A percentile compares a stretch with the other conserved stretches of the same genome.
These are phyloP conservation scores for Scheffersomyces parashehatae DNA, from an alignment of 1,139 yeast genomes.

Conservation along the genomic window DNA sequence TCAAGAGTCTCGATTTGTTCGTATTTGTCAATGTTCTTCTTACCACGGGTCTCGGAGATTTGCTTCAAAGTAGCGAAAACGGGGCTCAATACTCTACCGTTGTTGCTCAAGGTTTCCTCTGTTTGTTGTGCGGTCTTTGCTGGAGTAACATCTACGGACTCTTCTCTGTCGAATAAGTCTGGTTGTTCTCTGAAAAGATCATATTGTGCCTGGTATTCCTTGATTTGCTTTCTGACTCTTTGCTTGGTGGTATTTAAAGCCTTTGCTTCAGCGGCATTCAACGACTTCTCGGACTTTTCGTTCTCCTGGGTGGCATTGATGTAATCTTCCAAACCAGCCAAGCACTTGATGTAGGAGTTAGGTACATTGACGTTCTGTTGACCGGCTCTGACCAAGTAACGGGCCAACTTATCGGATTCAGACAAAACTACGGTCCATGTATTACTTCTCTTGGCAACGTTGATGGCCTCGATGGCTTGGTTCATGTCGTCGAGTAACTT, in stretches of 20 bases:
- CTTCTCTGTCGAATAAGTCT: slow-evolving; percentile 65
- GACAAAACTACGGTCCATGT: slow-evolving; percentile 79
- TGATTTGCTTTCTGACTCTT: slow-evolving; percentile 78
- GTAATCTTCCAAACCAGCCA: slow-evolving; percentile 74
- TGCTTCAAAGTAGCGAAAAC: slow-evolving; percentile 75
- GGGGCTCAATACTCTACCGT: slow-evolving; percentile 34
- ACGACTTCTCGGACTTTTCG: slow-evolving; percentile 65
- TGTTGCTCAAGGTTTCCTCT: slow-evolving; percentile 19
- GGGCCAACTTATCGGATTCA: slow-evolving; percentile 79
- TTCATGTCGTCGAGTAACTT: slow-evolving; percentile 88
- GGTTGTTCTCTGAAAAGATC: slow-evolving; percentile 69
- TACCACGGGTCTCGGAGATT: slow-evolving; percentile 90
- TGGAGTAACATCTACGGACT: slow-evolving; percentile 29
- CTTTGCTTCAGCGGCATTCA: slow-evolving; percentile 82
- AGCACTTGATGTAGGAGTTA: slow-evolving; percentile 63
- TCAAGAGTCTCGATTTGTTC: slow-evolving; percentile 80
- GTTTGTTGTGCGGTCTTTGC: slow-evolving; percentile 15
- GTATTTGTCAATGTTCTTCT: slow-evolving; percentile 82
- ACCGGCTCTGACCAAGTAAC: slow-evolving; percentile 63
- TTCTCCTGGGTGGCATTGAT: slow-evolving; percentile 57
- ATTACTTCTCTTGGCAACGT: slow-evolving; percentile 65
- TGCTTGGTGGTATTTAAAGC: slow-evolving; percentile 89
- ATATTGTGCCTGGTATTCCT: slow-evolving; percentile 62
- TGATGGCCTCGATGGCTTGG: slow-evolving; percentile 65
- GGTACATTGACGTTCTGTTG: slow-evolving; percentile 80